Percentiles rank a stretch among this genome's conserved stretches.
phyloP scores from a whole-genome alignment of 805 yeast species.

The Candida endomychidarum region DNA sequence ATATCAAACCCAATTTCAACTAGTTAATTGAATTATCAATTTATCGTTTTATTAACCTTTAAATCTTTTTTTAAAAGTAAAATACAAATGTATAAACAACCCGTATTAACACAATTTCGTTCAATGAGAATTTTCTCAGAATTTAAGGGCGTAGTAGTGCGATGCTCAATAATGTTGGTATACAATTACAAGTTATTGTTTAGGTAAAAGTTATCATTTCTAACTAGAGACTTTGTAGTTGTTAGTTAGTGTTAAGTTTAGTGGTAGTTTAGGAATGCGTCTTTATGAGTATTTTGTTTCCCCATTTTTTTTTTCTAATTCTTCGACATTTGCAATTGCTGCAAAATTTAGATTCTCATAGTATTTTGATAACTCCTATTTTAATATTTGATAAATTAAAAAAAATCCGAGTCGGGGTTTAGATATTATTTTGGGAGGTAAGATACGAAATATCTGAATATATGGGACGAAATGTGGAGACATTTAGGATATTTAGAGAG shows the following conservation, averaged over 20 bases:
- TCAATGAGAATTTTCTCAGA: slow-evolving; percentile 8
- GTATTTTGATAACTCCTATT: neutral
- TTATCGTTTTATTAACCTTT: neutral
- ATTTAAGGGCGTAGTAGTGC: slow-evolving; percentile 7
- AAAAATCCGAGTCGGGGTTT: no score
- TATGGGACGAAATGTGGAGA: no score
- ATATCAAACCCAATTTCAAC: neutral
- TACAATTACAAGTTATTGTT: no score
- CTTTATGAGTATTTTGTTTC: no score
- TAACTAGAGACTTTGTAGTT: neutral
- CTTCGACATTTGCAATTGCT: neutral
- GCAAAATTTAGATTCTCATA: slow-evolving; percentile 4
- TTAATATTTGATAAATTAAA: neutral
- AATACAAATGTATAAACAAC: slow-evolving; percentile 4
- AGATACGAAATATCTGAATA: no score
- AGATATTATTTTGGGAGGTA: no score
- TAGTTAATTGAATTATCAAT: neutral
- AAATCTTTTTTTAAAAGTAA: neutral
- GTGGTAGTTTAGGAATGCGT: no score
- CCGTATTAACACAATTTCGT: slow-evolving; percentile 6
- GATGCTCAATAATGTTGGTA: neutral
- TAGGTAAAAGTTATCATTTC: no score
- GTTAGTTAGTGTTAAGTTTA: neutral
- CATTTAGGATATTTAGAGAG: no score
- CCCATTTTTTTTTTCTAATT: neutral